phyloP scores from a whole-genome alignment of 2,329 filamentous ascomycete genomes.

The Fusarium cyanostomum region DNA sequence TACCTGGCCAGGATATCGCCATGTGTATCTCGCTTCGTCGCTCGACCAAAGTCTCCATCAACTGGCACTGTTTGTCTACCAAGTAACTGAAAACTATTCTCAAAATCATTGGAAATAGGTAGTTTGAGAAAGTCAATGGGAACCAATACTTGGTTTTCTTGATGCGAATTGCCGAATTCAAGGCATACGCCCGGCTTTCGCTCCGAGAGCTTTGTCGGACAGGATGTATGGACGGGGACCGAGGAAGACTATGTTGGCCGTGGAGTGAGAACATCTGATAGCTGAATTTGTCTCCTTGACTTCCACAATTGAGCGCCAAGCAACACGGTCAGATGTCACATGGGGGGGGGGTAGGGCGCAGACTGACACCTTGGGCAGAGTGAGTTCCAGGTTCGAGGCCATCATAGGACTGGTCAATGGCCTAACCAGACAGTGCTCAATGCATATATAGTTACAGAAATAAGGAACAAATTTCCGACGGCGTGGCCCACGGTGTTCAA shows the following conservation, averaged over 20 bases:
- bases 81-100: neutral
- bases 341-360: neutral
- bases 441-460: too few relatives aligned
- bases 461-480: too few relatives aligned
- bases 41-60: too few relatives aligned
- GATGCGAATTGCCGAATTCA: neutral
- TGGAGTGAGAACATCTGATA: neutral
- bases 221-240: neutral
- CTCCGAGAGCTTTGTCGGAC: neutral
- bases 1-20: conserved; percentile 1
- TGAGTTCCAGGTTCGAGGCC: too few relatives aligned
- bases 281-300: too few relatives aligned
- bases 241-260: neutral
- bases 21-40: neutral
- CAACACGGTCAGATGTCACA: neutral
- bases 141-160: neutral
- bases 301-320: neutral
- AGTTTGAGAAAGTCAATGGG: too few relatives aligned
- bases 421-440: too few relatives aligned
- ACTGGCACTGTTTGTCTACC: too few relatives aligned
- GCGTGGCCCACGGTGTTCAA: too few relatives aligned
- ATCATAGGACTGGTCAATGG: neutral
- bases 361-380: too few relatives aligned
- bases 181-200: neutral
- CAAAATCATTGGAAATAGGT: too few relatives aligned